A percentile compares a stretch with the other conserved stretches of the same genome.
phyloP scores from a whole-genome alignment of 2,329 filamentous ascomycete genomes.

The Gremmenia infestans region DNA sequence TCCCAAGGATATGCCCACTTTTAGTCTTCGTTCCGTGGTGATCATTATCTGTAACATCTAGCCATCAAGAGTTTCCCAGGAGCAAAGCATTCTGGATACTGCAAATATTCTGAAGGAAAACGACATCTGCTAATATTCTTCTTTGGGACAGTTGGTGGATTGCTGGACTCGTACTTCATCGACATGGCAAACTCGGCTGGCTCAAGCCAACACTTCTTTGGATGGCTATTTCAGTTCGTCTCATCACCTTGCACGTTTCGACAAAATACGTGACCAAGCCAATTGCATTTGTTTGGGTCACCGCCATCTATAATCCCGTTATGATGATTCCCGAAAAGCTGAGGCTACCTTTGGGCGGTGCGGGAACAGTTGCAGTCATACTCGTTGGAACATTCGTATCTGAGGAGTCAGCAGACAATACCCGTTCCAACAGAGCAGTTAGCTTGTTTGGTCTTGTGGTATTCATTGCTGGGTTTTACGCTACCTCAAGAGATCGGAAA shows the following conservation, averaged over 20 bases:
- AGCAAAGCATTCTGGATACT: background rate
- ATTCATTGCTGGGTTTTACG: conserved; percentile 62
- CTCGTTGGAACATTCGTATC: conserved; percentile 74
- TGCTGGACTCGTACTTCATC: conserved; percentile 66
- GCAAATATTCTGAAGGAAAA: background rate
- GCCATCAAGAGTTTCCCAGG: background rate
- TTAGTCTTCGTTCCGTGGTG: background rate
- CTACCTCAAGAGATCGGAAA: conserved; percentile 65
- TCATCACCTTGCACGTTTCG: conserved; percentile 70
- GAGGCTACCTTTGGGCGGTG: conserved; percentile 57
- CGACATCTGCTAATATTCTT: background rate
- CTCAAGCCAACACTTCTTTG: conserved; percentile 79
- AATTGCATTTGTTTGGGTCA: conserved; percentile 62
- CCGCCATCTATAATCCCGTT: conserved; percentile 55
- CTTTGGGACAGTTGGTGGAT: conserved; percentile 38
- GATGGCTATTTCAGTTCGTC: conserved; percentile 66
- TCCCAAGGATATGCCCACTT: too few relatives aligned
- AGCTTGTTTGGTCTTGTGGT: conserved; percentile 74
- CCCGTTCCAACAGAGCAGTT: conserved; percentile 70
- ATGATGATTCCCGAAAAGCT: conserved; percentile 61
- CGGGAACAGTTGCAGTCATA: conserved; percentile 64
- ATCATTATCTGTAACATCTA: background rate
- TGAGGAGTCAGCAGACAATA: conserved; percentile 69
- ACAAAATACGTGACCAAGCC: conserved; percentile 61
- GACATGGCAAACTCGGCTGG: conserved; percentile 66